Evolutionary conservation across 495 filamentous ascomycete species (phyloP).

Genomic region (Penicillium goetzii): DNA sequence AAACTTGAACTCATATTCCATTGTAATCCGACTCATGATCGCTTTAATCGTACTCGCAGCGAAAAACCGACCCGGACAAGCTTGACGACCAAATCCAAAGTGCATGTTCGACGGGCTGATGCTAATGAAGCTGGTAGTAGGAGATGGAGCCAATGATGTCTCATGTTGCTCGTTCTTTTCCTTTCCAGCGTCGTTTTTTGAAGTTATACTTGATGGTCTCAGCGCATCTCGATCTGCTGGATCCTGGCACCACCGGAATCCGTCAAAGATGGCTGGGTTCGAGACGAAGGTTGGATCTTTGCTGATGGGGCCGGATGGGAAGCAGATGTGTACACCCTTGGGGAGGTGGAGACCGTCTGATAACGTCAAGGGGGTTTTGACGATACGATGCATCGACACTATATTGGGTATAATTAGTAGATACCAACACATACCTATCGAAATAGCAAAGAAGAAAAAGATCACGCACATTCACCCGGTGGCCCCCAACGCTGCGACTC

Average conservation of each 20-base stretch:
- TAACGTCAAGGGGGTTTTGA: slow-evolving; percentile 31
- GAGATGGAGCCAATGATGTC: background rate
- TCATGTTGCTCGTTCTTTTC: slow-evolving; percentile 1
- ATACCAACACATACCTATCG: no score
- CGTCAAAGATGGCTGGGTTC: slow-evolving; percentile 36
- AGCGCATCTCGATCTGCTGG: slow-evolving; percentile 24
- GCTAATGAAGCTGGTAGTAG: slow-evolving; percentile 28
- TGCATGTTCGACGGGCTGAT: slow-evolving; percentile 34
- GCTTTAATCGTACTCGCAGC: slow-evolving; percentile 58
- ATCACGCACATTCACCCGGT: slow-evolving; percentile 36
- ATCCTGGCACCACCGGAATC: slow-evolving; percentile 41
- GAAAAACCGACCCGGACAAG: slow-evolving; percentile 63
- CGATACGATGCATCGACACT: slow-evolving; percentile 40
- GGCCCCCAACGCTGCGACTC: slow-evolving; percentile 43
- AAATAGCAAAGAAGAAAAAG: background rate
- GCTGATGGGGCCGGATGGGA: slow-evolving; percentile 39
- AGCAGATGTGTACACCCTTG: slow-evolving; percentile 38
- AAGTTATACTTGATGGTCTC: background rate
- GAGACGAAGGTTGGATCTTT: slow-evolving; percentile 31
- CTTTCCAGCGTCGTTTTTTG: background rate
- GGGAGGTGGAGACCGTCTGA: slow-evolving; percentile 37
- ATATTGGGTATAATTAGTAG: background rate
- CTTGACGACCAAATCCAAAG: slow-evolving; percentile 41
- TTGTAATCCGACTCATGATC: slow-evolving; percentile 55
- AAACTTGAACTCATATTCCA: slow-evolving; percentile 57